Base-by-base conservation (phyloP, 768 basidiomycete species). In the Pleurotus platypus region DNA sequence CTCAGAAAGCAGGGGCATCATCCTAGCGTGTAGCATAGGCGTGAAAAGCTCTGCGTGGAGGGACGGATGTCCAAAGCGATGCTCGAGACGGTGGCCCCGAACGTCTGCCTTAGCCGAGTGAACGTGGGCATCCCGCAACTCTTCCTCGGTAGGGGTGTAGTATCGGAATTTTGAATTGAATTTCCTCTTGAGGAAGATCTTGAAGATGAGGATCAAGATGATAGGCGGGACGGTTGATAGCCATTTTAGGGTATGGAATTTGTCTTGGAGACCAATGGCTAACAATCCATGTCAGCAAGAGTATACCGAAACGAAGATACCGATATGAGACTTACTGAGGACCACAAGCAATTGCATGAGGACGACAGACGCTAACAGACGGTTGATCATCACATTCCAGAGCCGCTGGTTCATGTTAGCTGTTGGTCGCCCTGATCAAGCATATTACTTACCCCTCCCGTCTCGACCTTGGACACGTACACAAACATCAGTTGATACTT, bases 401-500 rank as follows among this genome's bases (percentile, higher is more conserved):
- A 89, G 70, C 15, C 88, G 82, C 87, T 89, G 60, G 40, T 42
- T 42, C 13, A 22, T 15, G 13, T 45, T 45, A 45, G 42, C 42
- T 16, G n/a, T 3, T 15, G 15, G 20, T 18, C 30, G 11, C 2
- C 20, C 47, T 27, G 2, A 20, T 24, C 15, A 13, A 35, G 30
- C 18, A 13, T 56, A 51, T 4, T 12, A 70, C 86, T 64, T 70
- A 89, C 87, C 38, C 93, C 93, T 45, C 92, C 93, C 18, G 84
- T 87, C 71, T 95, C 93, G 13, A 89, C 85, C 54, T 80, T 80
- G 2, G 90, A 83, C 37, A 88, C 74, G 63, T 81, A 90, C 43
- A 91, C 89, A 66, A 90, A 94, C 79, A 93, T 87, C 24, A 94
- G 75, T 71, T 90, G 86, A 64, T 94, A 94, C 70, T 94, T 94